Evolutionary conservation across 805 yeast species (phyloP).

Genomic region (Saccharomycopsis fodiens): DNA sequence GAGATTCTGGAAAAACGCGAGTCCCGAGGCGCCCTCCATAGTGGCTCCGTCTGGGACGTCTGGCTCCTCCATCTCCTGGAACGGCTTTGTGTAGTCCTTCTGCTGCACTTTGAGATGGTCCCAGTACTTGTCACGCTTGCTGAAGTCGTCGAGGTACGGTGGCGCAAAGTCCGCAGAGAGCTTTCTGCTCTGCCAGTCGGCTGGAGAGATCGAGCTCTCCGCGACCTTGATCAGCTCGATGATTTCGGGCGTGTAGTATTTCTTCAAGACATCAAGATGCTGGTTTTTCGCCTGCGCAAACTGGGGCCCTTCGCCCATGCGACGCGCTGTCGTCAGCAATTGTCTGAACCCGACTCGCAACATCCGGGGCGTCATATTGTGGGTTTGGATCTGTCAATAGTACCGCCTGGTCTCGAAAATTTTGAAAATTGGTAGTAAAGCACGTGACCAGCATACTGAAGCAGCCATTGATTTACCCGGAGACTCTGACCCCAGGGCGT

Average conservation of each 20-base stretch:
- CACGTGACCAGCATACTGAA: too few species aligned
- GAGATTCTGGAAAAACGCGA: conserved; percentile 41
- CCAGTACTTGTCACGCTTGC: conserved; percentile 68
- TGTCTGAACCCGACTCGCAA: background rate
- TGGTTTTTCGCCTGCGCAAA: conserved; percentile 19
- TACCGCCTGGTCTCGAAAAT: background rate
- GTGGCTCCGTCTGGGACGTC: conserved; percentile 42
- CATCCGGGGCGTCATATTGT: background rate
- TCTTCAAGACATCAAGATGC: conserved; percentile 37
- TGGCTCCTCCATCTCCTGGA: conserved; percentile 49
- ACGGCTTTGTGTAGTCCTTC: conserved; percentile 42
- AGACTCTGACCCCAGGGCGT: too few species aligned
- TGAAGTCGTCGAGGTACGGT: conserved; percentile 60
- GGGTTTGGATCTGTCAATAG: too few species aligned
- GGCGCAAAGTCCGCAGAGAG: conserved; percentile 57
- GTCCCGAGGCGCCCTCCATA: conserved; percentile 22
- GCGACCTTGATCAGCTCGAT: conserved; percentile 77
- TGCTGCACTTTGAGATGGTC: conserved; percentile 48
- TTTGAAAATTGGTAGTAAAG: background rate
- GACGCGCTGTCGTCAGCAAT: background rate
- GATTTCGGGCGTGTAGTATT: conserved; percentile 77
- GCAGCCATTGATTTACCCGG: too few species aligned
- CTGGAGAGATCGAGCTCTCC: conserved; percentile 65
- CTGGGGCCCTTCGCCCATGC: background rate
- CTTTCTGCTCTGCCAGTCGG: conserved; percentile 41